phyloP scores from a whole-genome alignment of 768 basidiomycete genomes.

The Mycena metata region DNA sequence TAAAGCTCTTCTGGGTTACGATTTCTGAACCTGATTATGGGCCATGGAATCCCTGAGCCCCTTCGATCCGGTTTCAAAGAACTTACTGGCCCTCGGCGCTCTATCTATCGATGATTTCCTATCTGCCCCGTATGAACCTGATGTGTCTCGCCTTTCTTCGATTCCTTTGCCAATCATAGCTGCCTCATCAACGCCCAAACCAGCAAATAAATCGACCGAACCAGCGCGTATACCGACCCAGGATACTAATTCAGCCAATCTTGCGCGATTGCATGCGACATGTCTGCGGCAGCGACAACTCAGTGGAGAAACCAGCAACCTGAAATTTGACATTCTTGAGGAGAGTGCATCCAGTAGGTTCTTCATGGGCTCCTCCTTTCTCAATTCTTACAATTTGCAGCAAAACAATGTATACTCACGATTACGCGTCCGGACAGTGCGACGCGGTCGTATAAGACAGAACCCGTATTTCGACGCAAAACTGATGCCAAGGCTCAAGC shows the following conservation, averaged over 20 bases:
- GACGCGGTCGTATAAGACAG: slow-evolving; percentile 67
- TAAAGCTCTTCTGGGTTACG: no score
- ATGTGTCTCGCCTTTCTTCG: background rate
- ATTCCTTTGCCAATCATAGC: background rate
- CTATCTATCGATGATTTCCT: slow-evolving; percentile 26
- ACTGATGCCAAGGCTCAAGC: slow-evolving; percentile 68
- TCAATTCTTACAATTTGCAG: slow-evolving; percentile 47
- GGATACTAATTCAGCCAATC: slow-evolving; percentile 13
- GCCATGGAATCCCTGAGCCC: slow-evolving; percentile 9
- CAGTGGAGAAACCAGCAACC: slow-evolving; percentile 51
- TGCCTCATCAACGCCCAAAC: no score
- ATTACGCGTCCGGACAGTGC: slow-evolving; percentile 68
- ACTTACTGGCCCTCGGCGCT: slow-evolving; percentile 27
- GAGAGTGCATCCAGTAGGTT: slow-evolving; percentile 53
- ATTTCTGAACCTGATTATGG: background rate
- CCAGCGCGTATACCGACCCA: no score
- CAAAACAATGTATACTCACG: slow-evolving; percentile 72
- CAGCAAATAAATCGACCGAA: no score
- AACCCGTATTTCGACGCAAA: slow-evolving; percentile 57
- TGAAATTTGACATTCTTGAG: slow-evolving; percentile 65
- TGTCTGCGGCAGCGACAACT: slow-evolving; percentile 56
- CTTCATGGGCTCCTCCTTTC: background rate
- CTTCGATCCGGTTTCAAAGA: slow-evolving; percentile 22
- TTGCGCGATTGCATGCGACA: slow-evolving; percentile 57
- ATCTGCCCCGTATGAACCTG: slow-evolving; percentile 6